Evolutionary conservation across 106 monocot genomes (phyloP).

Genomic region (Dioscorea alata): DNA sequence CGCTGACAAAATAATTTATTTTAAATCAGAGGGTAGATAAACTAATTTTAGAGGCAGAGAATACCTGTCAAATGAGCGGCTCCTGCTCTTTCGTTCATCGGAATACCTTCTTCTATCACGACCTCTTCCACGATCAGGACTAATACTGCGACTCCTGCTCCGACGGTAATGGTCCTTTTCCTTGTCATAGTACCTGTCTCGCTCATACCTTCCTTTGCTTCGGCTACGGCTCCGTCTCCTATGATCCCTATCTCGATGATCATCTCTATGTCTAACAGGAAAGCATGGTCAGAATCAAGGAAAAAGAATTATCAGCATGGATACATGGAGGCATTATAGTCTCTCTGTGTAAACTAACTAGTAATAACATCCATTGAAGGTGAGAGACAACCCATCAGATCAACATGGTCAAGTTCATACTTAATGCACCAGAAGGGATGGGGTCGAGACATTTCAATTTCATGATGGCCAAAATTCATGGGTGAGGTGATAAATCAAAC

Average conservation of each 20-base stretch:
- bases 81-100: conserved; percentile 15
- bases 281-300: neutral
- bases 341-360: neutral
- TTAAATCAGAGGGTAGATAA: too few species aligned
- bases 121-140: conserved; percentile 15
- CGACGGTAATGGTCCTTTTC: conserved; percentile 20
- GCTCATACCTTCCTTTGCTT: conserved; percentile 18
- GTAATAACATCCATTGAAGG: neutral
- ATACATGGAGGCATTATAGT: too few species aligned
- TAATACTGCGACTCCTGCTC: conserved; percentile 28
- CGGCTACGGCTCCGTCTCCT: conserved; percentile 25
- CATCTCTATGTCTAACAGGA: conserved; percentile 17
- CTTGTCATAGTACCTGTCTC: conserved; percentile 14
- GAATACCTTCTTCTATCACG: conserved; percentile 14
- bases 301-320: neutral
- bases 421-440: neutral
- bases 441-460: too few species aligned
- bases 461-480: too few species aligned
- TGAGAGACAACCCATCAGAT: neutral
- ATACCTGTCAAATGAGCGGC: conserved; percentile 25
- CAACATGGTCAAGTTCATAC: neutral
- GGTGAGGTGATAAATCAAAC: neutral
- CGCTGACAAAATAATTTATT: neutral
- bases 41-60: neutral
- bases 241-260: conserved; percentile 15